These are phyloP conservation scores for Myxozyma udenii DNA, from an alignment of 805 yeast genomes.

Conservation along the genomic window DNA sequence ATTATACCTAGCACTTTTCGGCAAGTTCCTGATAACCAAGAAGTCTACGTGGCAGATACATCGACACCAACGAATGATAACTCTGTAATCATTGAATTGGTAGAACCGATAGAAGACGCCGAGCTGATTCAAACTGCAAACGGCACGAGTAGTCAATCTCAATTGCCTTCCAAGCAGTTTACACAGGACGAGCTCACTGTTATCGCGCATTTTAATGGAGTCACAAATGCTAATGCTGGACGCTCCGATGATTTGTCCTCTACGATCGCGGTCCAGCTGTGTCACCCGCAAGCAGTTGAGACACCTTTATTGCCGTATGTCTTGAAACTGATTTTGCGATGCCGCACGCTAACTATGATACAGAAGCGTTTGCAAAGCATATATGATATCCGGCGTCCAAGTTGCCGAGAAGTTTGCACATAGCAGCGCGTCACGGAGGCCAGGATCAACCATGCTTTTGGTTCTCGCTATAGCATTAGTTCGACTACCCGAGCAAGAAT, in stretches of 20 bases:
- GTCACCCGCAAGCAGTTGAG: background rate
- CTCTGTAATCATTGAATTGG: slow-evolving; percentile 42
- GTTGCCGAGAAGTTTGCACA: slow-evolving; percentile 25
- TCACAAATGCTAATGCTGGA: slow-evolving; percentile 32
- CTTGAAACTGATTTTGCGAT: background rate
- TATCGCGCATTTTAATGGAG: slow-evolving; percentile 33
- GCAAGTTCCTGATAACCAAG: slow-evolving; percentile 91
- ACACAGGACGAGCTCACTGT: slow-evolving; percentile 36
- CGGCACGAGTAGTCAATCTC: slow-evolving; percentile 38
- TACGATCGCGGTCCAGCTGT: background rate
- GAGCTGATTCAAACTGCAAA: slow-evolving; percentile 30
- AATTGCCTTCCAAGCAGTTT: slow-evolving; percentile 36
- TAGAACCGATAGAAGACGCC: slow-evolving; percentile 43
- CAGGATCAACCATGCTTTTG: slow-evolving; percentile 32
- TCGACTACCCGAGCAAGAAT: slow-evolving; percentile 48
- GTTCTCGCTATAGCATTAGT: slow-evolving; percentile 55
- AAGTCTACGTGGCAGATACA: slow-evolving; percentile 63
- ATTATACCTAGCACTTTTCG: slow-evolving; percentile 50
- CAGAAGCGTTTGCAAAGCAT: slow-evolving; percentile 3
- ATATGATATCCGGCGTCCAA: slow-evolving; percentile 12
- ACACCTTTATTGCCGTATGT: slow-evolving; percentile 2
- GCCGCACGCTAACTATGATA: background rate
- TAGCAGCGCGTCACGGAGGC: slow-evolving; percentile 34
- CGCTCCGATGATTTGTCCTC: background rate
- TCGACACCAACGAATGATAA: slow-evolving; percentile 33